Base-by-base conservation (phyloP, 371 early-diverging fungal species). In the Conidiobolus incongruus region DNA sequence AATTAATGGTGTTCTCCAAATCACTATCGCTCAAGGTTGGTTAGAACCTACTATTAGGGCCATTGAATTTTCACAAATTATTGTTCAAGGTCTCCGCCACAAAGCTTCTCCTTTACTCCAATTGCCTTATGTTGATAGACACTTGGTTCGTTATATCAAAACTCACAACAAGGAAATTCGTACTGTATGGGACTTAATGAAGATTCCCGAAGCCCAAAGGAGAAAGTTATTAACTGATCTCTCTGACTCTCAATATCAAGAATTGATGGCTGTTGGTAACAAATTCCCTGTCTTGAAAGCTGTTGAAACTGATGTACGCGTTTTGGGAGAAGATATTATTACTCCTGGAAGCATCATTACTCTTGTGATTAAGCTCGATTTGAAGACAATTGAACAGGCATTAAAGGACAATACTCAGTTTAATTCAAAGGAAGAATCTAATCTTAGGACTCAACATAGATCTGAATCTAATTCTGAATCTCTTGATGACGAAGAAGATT, bases 261-360 rank as follows among this genome's bases (percentile, higher is more conserved):
- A 26, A 26, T 8, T 26, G 8, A 3, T 8, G 3, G 26, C 26
- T 26, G 4, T 61, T 35, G 76, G 76, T 40, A 75, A 75, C 55
- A 77, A 77, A 55, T 54, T 53, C 90, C 92, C 15, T 46, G 68
- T 40, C n/a, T 46, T 38, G 8, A 46, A n/a, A n/a, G n/a, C n/a
- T n/a, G n/a, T n/a, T n/a, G n/a, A n/a, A 23, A 22, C 20, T 4
- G 24, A 39, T 38, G 7, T 45, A 3, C 28, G 39, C 45, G 81
- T 83, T 21, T 62, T 77, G 36, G 86, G 84, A 33, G 83, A 86
- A 52, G 63, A 67, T 46, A 68, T 69, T 36, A 69, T 84, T 37
- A 85, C 84, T 8, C 77, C 83, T 16, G 72, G 72, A 35, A 72
- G 82, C 0, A 65, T 85, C 38, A 73, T 84, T 38, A 83, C 87